Percentiles rank a stretch among this genome's conserved stretches.
phyloP scores from a whole-genome alignment of 352 stramenopile genomes.

The Phytophthora syringae region DNA sequence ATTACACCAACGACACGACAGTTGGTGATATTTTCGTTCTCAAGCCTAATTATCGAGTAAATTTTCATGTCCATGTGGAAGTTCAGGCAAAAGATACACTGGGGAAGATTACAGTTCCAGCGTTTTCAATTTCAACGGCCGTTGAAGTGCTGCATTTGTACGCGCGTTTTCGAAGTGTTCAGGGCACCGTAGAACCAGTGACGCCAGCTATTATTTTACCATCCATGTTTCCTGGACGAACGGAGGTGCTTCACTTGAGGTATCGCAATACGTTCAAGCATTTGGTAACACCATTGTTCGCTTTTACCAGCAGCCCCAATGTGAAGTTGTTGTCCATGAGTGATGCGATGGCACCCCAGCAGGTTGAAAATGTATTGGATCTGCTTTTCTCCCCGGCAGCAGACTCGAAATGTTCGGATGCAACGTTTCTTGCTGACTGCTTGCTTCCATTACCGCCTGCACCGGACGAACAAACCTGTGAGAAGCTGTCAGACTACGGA shows the following conservation, averaged over 20 bases:
- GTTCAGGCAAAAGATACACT: conserved; percentile 30
- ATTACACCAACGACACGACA: background rate
- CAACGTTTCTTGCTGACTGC: conserved; percentile 48
- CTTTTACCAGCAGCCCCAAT: conserved; percentile 21
- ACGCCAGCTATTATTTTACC: conserved; percentile 34
- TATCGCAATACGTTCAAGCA: conserved; percentile 58
- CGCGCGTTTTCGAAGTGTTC: conserved; percentile 35
- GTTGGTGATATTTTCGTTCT: conserved; percentile 36
- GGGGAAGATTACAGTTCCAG: conserved; percentile 36
- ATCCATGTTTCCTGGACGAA: conserved; percentile 46
- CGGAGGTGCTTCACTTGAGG: conserved; percentile 34
- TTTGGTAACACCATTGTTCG: conserved; percentile 27
- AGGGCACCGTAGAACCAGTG: conserved; percentile 40
- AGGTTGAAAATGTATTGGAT: conserved; percentile 33
- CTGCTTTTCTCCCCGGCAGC: conserved; percentile 44
- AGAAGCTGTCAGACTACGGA: conserved; percentile 46
- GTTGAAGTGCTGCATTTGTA: conserved; percentile 51
- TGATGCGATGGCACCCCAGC: conserved; percentile 17
- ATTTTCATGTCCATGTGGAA: conserved; percentile 37
- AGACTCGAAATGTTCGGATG: conserved; percentile 30
- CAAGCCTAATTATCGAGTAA: conserved; percentile 32
- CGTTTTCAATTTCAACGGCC: conserved; percentile 45
- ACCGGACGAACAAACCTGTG: conserved; percentile 20
- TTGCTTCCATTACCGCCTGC: conserved; percentile 25
- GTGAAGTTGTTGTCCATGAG: conserved; percentile 33